Evolutionary conservation across 176 grass and related monocot genomes (phyloP), one percentile per base, ranked within the genome.

Genomic region (Triticum aestivum): DNA sequence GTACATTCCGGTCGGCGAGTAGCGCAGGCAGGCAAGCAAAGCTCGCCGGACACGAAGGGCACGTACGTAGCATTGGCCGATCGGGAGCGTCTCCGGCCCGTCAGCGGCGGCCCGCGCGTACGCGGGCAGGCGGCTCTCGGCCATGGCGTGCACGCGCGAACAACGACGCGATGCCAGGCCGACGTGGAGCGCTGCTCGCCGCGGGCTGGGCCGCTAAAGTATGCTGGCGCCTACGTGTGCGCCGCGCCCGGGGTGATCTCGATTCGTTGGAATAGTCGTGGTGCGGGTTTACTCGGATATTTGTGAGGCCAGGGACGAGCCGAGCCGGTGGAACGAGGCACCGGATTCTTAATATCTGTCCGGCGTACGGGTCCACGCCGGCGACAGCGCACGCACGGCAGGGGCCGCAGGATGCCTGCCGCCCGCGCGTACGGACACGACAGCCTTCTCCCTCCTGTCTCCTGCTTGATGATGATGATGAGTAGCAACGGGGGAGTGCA

Each of bases 141-240:
- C 33, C 14, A 51, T 52, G 73, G 49, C 44, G 44, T 30, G 73
- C 73, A 30, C 73, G 21, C 73, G 45, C 71, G 1, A 29, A 24
- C 11, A 73, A 26, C 41, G 23, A 18, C 66, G 58, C 1, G 37
- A 38, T 42, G 42, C 10, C 42, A 45, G 42, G 61, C 24, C 30
- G 87, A 90, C 78, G 83, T 90, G 88, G 88, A 12, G 49, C 71
- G 63, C 27, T 64, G 63, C 63, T 4, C 1, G 29, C 88, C 79
- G 86, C 83, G 47, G 35, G 26, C 45, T 63, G 0, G 8, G 12
- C 59, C 27, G 17, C 33, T 86, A 82, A 49, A 86, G 47, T 62
- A 89, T 23, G 59, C 17, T 18, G 17, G 52, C 52, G 52, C 52
- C 0, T n/a, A 61, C 59, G 59, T 61, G 59, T 61, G 59, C 21